These are phyloP conservation scores for Mycena polygramma DNA, from an alignment of 768 basidiomycete species.

Conservation along the genomic window DNA sequence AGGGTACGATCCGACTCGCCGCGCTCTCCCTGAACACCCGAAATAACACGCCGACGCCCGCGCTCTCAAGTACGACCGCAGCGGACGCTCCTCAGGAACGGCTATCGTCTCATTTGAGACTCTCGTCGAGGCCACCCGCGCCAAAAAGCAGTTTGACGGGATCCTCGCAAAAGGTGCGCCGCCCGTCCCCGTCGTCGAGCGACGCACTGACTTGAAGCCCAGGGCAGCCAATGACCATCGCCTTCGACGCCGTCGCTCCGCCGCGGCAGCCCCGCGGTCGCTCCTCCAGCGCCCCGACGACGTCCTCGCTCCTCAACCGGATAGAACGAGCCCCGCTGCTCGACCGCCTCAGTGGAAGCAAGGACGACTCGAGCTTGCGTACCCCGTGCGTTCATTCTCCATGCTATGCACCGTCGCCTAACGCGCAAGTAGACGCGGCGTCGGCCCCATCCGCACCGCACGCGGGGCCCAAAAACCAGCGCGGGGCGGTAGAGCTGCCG, in stretches of 20 bases:
- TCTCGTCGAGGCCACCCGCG: slow-evolving; percentile 80
- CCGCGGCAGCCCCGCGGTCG: slow-evolving; percentile 61
- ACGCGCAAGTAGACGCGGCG: slow-evolving; percentile 48
- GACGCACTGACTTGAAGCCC: slow-evolving; percentile 22
- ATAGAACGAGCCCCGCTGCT: slow-evolving; percentile 81
- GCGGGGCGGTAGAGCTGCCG: slow-evolving; percentile 47
- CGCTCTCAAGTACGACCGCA: slow-evolving; percentile 89
- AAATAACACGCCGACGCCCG: slow-evolving; percentile 44
- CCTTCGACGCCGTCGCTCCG: slow-evolving; percentile 63
- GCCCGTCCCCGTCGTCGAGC: slow-evolving; percentile 17
- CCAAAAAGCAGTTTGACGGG: slow-evolving; percentile 88
- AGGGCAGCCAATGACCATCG: slow-evolving; percentile 87
- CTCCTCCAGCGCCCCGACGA: slow-evolving; percentile 62
- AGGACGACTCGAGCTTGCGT: slow-evolving; percentile 56
- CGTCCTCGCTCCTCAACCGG: slow-evolving; percentile 78
- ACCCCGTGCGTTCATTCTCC: slow-evolving; percentile 51
- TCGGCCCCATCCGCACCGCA: slow-evolving; percentile 66
- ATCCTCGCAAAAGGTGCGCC: slow-evolving; percentile 86
- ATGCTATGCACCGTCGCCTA: background rate
- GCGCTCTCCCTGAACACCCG: slow-evolving; percentile 65
- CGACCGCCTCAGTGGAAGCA: slow-evolving; percentile 65
- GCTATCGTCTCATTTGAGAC: slow-evolving; percentile 88
- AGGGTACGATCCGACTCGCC: slow-evolving; percentile 86
- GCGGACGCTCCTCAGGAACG: slow-evolving; percentile 90
- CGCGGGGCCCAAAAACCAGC: slow-evolving; percentile 40